Conservation (phyloP, 2,329 filamentous ascomycete species). For the Clarireedia hainanense region DNA sequence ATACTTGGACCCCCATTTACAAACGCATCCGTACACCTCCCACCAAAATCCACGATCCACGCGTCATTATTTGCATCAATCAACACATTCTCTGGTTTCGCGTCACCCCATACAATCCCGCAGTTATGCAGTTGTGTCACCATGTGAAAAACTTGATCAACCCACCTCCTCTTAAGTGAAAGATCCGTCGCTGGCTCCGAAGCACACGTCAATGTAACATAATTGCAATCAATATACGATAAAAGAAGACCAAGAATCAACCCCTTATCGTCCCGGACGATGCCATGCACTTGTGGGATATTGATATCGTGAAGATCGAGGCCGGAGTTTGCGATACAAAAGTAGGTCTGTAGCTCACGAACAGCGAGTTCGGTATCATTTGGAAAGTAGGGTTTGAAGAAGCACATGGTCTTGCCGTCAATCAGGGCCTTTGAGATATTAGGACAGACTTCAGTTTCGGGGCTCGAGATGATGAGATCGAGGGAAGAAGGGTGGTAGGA, state of each 20-base stretch:
- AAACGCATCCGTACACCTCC: conserved; percentile 16
- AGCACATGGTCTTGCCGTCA: background rate
- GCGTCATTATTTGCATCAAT: conserved; percentile 14
- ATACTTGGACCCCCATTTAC: conserved; percentile 15
- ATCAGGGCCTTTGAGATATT: background rate
- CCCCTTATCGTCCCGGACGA: conserved; percentile 15
- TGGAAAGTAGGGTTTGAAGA: background rate
- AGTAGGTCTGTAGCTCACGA: background rate
- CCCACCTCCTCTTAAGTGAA: conserved; percentile 17
- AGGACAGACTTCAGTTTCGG: background rate
- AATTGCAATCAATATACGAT: conserved; percentile 17
- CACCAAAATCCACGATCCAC: conserved; percentile 24
- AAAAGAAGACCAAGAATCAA: conserved; percentile 17
- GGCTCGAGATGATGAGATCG: background rate
- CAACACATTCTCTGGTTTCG: conserved; percentile 20
- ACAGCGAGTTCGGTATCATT: background rate
- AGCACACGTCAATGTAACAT: conserved; percentile 14
- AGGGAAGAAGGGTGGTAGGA: background rate
- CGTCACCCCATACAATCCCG: conserved; percentile 22
- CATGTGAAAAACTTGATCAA: conserved; percentile 14
- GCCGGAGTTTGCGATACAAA: background rate
- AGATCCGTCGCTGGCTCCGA: conserved; percentile 9
- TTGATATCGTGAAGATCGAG: background rate
- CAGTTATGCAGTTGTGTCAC: conserved; percentile 12
- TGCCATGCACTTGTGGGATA: conserved; percentile 9